Percentiles rank a stretch among this genome's conserved stretches.
phyloP scores from a whole-genome alignment of 78 protist species.

The Dictyostelium firmibasis region DNA sequence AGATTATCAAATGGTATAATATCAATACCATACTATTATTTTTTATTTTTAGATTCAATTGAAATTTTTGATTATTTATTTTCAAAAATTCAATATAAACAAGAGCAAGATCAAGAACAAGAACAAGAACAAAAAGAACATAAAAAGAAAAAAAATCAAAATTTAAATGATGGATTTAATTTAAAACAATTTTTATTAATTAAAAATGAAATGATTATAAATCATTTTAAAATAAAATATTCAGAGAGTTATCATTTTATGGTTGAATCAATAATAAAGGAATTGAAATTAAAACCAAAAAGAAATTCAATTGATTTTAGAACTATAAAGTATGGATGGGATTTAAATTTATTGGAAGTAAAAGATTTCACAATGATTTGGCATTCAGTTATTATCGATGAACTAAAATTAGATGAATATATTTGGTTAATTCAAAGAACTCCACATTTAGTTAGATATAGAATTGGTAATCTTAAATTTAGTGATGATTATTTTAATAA shows the following conservation, averaged over 20 bases:
- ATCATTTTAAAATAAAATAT: background rate
- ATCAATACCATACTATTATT: background rate
- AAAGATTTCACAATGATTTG: background rate
- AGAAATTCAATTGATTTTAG: background rate
- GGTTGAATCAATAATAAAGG: background rate
- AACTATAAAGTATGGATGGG: background rate
- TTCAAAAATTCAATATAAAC: background rate
- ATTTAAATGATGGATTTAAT: background rate
- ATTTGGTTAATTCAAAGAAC: background rate
- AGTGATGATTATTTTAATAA: background rate
- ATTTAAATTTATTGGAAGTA: background rate
- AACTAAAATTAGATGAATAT: background rate
- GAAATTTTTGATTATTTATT: background rate
- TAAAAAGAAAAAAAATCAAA: background rate
- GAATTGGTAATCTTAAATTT: background rate
- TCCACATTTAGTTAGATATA: background rate
- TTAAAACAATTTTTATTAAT: background rate
- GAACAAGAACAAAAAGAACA: background rate
- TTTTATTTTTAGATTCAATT: background rate
- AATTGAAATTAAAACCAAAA: background rate
- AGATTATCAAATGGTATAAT: background rate
- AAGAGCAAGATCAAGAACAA: background rate
- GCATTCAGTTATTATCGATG: background rate
- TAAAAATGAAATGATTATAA: background rate
- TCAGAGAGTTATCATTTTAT: background rate